Percentiles rank a stretch among this genome's conserved stretches.
Conservation (phyloP, 2,329 filamentous ascomycete genomes). For the Apiospora marii region DNA sequence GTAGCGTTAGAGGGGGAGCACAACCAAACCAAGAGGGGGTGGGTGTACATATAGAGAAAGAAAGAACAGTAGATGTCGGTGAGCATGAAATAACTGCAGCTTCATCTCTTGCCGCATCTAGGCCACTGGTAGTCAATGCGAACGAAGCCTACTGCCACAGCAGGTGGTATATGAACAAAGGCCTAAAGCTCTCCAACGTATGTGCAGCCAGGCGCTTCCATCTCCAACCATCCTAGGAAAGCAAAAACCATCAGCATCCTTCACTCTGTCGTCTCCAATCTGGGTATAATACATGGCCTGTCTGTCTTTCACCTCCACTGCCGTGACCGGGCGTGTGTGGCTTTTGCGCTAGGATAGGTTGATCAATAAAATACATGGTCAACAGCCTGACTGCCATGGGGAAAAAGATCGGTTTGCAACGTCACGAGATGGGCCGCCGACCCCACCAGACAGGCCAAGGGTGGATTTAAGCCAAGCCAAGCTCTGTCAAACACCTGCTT, state of each 20-base stretch:
- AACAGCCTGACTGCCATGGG: not conserved
- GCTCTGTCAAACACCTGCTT: not conserved
- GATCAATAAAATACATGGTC: not conserved
- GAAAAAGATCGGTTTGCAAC: not conserved
- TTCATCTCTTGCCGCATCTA: slow-evolving; percentile 1
- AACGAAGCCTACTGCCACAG: not conserved
- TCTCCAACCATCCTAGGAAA: slow-evolving; percentile 23
- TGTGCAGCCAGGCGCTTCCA: slow-evolving; percentile 21
- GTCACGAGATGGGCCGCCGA: not conserved
- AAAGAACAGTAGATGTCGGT: slow-evolving; percentile 1
- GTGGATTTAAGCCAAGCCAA: not conserved
- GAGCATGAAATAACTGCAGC: slow-evolving; percentile 1
- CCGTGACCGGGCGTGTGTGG: slow-evolving; percentile 3
- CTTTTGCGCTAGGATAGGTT: not conserved
- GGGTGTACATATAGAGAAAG: not conserved
- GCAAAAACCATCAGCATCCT: slow-evolving; percentile 10
- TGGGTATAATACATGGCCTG: slow-evolving; percentile 21
- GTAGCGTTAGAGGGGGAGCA: not conserved
- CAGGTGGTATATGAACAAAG: slow-evolving; percentile 3
- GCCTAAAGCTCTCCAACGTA: slow-evolving; percentile 21
- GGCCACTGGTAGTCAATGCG: not conserved
- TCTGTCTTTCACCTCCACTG: not conserved
- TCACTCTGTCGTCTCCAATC: not conserved
- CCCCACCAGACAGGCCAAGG: not conserved
- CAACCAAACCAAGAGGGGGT: not conserved